Conservation (phyloP, 139 green algal genomes). For the Marvania coccoides region DNA sequence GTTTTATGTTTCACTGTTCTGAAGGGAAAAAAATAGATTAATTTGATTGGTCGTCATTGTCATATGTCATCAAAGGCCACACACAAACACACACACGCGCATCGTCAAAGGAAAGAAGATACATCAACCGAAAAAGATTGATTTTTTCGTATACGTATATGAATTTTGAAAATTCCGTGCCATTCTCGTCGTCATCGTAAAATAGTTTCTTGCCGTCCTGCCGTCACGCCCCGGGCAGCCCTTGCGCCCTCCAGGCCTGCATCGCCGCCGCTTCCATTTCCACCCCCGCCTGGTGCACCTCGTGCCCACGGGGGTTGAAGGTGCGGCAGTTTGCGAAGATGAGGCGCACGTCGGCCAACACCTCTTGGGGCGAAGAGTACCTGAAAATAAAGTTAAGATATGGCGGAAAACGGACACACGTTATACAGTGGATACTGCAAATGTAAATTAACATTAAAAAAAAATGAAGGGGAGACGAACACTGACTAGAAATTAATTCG, state of each 20-base stretch:
- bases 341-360: background rate
- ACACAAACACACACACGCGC: background rate
- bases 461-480: no score
- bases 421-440: no score
- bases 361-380: background rate
- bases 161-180: no score
- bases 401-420: no score
- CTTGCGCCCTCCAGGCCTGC: background rate
- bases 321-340: slow-evolving; percentile 5
- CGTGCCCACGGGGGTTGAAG: background rate
- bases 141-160: no score
- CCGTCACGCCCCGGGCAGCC: background rate
- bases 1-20: background rate
- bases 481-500: no score
- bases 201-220: background rate
- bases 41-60: background rate
- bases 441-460: no score
- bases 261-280: background rate
- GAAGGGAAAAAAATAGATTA: background rate
- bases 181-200: background rate
- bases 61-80: background rate
- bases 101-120: no score
- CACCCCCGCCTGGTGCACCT: background rate
- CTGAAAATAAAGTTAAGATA: no score
- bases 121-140: no score